Base-by-base conservation (phyloP, 2,329 filamentous ascomycete species). In the Microcyclospora pomicola region DNA sequence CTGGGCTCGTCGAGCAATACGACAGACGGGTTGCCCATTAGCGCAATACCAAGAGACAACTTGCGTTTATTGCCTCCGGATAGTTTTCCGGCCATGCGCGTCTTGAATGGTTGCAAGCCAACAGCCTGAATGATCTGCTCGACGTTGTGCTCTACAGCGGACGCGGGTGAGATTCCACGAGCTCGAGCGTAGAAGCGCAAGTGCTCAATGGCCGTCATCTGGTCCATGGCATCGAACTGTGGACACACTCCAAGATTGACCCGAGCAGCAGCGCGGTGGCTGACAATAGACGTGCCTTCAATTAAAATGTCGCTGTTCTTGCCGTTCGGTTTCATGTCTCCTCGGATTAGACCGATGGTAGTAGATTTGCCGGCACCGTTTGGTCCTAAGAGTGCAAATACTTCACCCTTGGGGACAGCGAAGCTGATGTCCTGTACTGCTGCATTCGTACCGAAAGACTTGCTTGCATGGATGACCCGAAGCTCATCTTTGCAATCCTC, bases 41-140 rank as follows among this genome's bases (percentile, higher is more conserved):
- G 65, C 0, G 88, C 87, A 39, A 95, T 93, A 2, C 82, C 87
- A 0, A 95, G 71, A 13, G 77, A 84, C 1, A 96, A 66, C 60
- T 95, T 96, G n/a, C 87, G 72, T 64, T 92, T 92, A 63, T 94
- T 95, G 24, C 88, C 88, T 7, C 88, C 87, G 0, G 82, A 88
- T 0, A 95, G 70, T 33, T 82, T 80, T 38, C 73, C 70, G 0
- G 83, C 87, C 71, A 88, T 84, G 16, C 85, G 74, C 6, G 74
- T 68, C 2, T 73, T 66, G 61, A 86, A 93, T 0, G 72, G 68
- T 6, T 69, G 62, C 0, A 95, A 68, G 0, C 86, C 85, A 1
- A 94, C 86, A 1, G 86, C 86, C 28, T 72, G 66, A n/a, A 94
- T 67, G 4, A 94, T 76, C 24, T 82, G 77, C 1, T 67, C 63